A percentile compares a stretch with the other conserved stretches of the same genome.
Conservation (phyloP, 495 filamentous ascomycete genomes). For the Tuber indicum region DNA sequence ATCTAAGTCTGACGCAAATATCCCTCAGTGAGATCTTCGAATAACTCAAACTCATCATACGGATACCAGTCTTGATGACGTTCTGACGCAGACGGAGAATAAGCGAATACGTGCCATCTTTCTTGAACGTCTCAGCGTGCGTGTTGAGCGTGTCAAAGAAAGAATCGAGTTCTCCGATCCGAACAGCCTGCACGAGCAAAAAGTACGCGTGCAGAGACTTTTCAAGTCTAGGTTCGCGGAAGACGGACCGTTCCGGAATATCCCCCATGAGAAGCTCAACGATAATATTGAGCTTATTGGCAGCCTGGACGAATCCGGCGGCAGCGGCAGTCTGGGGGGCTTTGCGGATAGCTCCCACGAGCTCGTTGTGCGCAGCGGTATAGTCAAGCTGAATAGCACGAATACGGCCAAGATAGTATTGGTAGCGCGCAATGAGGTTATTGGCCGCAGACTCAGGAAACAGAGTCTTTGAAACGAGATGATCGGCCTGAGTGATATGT, state of each 20-base stretch:
- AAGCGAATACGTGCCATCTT: slow-evolving; percentile 90
- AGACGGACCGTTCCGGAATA: slow-evolving; percentile 88
- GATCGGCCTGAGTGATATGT: slow-evolving; percentile 93
- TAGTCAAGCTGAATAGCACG: slow-evolving; percentile 94
- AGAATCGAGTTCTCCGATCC: slow-evolving; percentile 85
- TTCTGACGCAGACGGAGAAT: slow-evolving; percentile 92
- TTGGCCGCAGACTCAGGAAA: slow-evolving; percentile 91
- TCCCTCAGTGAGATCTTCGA: slow-evolving; percentile 95
- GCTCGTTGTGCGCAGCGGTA: slow-evolving; percentile 90
- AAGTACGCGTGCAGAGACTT: slow-evolving; percentile 84
- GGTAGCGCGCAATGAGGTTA: slow-evolving; percentile 92
- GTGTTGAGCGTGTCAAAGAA: slow-evolving; percentile 76
- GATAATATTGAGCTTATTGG: slow-evolving; percentile 86
- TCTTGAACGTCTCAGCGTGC: slow-evolving; percentile 75
- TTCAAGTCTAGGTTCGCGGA: slow-evolving; percentile 81
- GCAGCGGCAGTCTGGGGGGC: slow-evolving; percentile 83
- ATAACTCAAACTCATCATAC: slow-evolving; percentile 98
- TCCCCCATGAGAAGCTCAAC: slow-evolving; percentile 98
- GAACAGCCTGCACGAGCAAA: slow-evolving; percentile 84
- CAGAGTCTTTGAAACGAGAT: slow-evolving; percentile 86
- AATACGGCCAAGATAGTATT: slow-evolving; percentile 94
- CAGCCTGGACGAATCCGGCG: slow-evolving; percentile 87
- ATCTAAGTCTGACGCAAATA: slow-evolving; percentile 86
- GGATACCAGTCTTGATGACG: slow-evolving; percentile 98
- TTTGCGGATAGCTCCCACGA: slow-evolving; percentile 87